phyloP scores from a whole-genome alignment of 2,329 filamentous ascomycete species.

The Alternaria triticimaculans region DNA sequence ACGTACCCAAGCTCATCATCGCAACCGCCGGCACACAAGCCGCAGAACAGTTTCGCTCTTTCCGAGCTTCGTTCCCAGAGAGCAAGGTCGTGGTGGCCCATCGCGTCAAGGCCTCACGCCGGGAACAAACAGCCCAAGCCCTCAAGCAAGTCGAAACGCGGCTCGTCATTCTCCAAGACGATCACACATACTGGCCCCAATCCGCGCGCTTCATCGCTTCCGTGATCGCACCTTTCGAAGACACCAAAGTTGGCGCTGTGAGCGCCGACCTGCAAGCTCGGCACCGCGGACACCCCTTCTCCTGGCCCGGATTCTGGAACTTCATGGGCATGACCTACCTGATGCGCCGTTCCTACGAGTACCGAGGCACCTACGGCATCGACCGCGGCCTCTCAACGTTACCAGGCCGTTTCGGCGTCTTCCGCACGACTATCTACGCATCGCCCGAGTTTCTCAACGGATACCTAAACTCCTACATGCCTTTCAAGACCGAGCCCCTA shows the following conservation, averaged over 20 bases:
- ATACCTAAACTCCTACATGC: not conserved
- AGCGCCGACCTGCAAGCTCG: not conserved
- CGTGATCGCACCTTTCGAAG: not conserved
- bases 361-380: constrained; percentile 6
- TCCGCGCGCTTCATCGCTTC: not conserved
- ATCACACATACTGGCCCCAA: not conserved
- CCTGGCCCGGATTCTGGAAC: not conserved
- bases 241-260: not conserved
- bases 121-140: not conserved
- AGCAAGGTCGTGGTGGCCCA: not conserved
- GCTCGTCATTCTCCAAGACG: not conserved
- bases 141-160: not conserved
- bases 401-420: constrained; percentile 4
- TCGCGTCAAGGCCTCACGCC: not conserved
- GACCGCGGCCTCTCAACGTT: not conserved
- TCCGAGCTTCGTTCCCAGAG: not conserved
- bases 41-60: not conserved
- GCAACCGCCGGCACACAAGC: not conserved
- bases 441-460: not conserved
- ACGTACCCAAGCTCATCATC: not conserved
- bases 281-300: not conserved
- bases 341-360: not conserved
- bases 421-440: not conserved
- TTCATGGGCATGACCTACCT: constrained; percentile 3
- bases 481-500: accelerated